Base-by-base conservation (phyloP, 176 grass and related monocot genomes). In the Carex cristatella region DNA sequence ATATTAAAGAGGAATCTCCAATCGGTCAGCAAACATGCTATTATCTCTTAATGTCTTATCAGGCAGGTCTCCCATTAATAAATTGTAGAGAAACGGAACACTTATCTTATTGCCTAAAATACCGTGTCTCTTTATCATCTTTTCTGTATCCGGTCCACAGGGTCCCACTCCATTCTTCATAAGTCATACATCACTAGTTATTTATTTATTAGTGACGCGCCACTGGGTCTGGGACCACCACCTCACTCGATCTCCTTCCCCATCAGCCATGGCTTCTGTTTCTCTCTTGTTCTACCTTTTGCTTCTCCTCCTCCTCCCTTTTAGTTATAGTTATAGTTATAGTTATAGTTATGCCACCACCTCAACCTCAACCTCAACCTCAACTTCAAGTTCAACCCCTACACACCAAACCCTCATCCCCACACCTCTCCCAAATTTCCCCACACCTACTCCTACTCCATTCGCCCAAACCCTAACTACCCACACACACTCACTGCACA, bases 241-340 rank as follows among this genome's bases (percentile, higher is more conserved):
- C 11, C 60, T 10, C 46, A 54, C 1, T 15, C 15, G 23, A 23
- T 27, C 2, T 32, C 18, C 57, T 51, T 78, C 16, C 10, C 62
- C 85, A 94, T 94, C 85, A n/a, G 85, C 90, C 85, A 94, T 94
- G 90, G 83, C 90, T 48, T n/a, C 5, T 65, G 83, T 88, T 48
- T n/a, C 5, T 65, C 57, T 10, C 2, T 11, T 56, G 0, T n/a
- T 74, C 1, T 37, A 86, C 23, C 14, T 11, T 65, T 2, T 85
- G 23, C 3, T 68, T 64, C 1, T 87, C 56, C 9, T 84, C 18
- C 18, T 65, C 55, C 40, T 42, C 38, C 6, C 28, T 32, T 23
- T 23, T 23, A 23, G 23, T 23, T 23, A 23, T 23, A 23, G 23
- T 23, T 23, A 0, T 23, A 23, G 23, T 23, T 23, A 23, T 23